Evolutionary conservation across 2,329 filamentous ascomycete genomes (phyloP), one percentile per base, ranked within the genome.

Genomic region (Exophiala sideris): DNA sequence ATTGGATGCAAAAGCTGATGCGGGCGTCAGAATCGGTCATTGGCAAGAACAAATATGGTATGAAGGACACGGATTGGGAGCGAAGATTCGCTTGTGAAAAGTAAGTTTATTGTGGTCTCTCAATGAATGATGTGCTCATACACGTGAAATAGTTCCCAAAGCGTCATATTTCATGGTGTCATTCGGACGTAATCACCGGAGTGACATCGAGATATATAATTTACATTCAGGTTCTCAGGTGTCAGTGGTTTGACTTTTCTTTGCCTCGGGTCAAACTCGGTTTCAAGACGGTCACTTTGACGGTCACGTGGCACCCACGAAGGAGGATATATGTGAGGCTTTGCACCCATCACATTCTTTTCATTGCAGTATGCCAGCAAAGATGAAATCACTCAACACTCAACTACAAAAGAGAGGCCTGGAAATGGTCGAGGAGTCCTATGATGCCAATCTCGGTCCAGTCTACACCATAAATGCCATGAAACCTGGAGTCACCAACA

Each of bases 11-110:
- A 77, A 79, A 63, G 94, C 91, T 1, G 77, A 84, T 39, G 87
- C 96, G 1, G 85, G 84, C 1, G 76, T 97, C 5, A 79, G 82
- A 62, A 73, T 97, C 52, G 89, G 87, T 7, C 74, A 81, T 64
- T 97, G 89, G 84, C 80, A 77, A 48, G 85, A 94, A 69, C 77
- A 73, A 20, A 71, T 97, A 11, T 84, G 85, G 76, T 91, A 89
- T 65, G 71, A 76, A 33, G 87, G 88, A 0, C 78, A 76, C 57
- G 86, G 86, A 0, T 88, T 92, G 59, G 86, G 84, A 10, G 87
- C 88, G 3, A 82, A 77, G 62, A 77, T 88, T 24, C 72, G 74
- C 48, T 63, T 81, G 41, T 84, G 65, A 73, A 51, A 18, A 34
- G 41, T 46, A 39, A 42, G 40, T 54, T 54, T 56, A 40, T 29